Conservation (phyloP, 202 grass and related monocot species). For the Zoysia matrella region DNA sequence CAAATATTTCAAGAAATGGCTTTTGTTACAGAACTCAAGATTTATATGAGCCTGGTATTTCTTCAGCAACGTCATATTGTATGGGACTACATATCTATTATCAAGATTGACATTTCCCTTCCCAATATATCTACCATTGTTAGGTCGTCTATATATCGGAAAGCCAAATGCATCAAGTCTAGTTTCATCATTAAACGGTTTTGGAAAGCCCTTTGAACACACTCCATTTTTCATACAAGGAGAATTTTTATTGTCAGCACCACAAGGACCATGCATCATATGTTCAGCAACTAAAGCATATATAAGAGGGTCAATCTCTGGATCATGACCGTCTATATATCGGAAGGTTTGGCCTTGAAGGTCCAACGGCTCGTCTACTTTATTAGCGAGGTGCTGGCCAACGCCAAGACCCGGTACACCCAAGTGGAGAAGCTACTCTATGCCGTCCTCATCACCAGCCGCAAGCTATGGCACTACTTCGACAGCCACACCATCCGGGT, state of each 20-base stretch:
- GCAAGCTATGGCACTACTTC: too few relatives aligned
- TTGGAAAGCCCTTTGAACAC: not conserved
- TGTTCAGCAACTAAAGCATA: not conserved
- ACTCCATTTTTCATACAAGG: not conserved
- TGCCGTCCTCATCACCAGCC: too few relatives aligned
- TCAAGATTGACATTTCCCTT: slow-evolving; percentile 6
- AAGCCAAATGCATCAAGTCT: too few relatives aligned
- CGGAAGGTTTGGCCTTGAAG: too few relatives aligned
- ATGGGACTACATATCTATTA: slow-evolving; percentile 3
- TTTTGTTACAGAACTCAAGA: slow-evolving; percentile 10
- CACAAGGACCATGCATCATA: not conserved
- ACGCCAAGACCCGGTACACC: too few relatives aligned
- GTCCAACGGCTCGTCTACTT: too few relatives aligned
- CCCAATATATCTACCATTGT: not conserved
- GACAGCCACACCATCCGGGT: too few relatives aligned
- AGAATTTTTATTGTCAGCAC: not conserved
- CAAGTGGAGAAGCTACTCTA: too few relatives aligned
- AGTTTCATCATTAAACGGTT: not conserved
- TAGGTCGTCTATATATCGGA: too few relatives aligned
- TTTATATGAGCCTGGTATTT: slow-evolving; percentile 31
- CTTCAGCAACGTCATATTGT: not conserved
- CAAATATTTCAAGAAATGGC: slow-evolving; percentile 7
- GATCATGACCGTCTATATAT: not conserved
- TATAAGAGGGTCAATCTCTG: not conserved
- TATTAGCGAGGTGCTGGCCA: too few relatives aligned